These are phyloP conservation scores for Paecilomyces sp. DNA, from an alignment of 2,329 filamentous ascomycete species.

Conservation along the genomic window DNA sequence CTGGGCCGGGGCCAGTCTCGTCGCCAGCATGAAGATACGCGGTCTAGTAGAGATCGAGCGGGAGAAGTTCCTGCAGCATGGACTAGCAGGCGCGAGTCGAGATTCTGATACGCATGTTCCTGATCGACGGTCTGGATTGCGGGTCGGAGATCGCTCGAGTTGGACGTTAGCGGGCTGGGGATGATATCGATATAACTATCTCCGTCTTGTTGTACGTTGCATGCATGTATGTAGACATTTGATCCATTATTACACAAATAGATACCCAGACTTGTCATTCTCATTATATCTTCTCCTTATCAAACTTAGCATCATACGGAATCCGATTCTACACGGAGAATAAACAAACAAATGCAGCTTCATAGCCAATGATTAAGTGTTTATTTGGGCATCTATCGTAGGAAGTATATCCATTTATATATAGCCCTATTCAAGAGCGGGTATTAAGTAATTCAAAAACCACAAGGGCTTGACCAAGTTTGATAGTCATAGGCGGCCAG, in stretches of 20 bases:
- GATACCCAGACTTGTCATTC: not conserved
- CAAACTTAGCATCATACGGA: not conserved
- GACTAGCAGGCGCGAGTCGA: constrained; percentile 39
- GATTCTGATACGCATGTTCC: constrained; percentile 28
- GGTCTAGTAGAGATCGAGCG: constrained; percentile 58
- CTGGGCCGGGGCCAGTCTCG: constrained; percentile 59
- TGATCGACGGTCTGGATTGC: constrained; percentile 14
- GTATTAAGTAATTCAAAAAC: not conserved
- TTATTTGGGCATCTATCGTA: not conserved
- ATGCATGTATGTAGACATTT: not conserved
- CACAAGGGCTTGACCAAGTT: not conserved
- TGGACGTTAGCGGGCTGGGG: constrained; percentile 44
- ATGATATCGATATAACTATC: constrained; percentile 11
- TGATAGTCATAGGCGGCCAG: too few relatives aligned
- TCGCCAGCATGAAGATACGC: constrained; percentile 52
- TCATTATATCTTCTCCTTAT: not conserved
- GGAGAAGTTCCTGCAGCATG: constrained; percentile 52
- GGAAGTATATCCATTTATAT: not conserved
- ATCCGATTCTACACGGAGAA: not conserved
- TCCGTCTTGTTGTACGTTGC: not conserved
- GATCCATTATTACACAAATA: not conserved
- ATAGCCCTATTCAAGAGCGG: not conserved
- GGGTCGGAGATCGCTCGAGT: constrained; percentile 39
- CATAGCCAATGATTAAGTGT: not conserved
- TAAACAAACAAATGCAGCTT: not conserved